Evolutionary conservation across 75 land plant genomes (phyloP), one percentile per base, ranked within the genome.

Genomic region (Selaginella tamariscina): DNA sequence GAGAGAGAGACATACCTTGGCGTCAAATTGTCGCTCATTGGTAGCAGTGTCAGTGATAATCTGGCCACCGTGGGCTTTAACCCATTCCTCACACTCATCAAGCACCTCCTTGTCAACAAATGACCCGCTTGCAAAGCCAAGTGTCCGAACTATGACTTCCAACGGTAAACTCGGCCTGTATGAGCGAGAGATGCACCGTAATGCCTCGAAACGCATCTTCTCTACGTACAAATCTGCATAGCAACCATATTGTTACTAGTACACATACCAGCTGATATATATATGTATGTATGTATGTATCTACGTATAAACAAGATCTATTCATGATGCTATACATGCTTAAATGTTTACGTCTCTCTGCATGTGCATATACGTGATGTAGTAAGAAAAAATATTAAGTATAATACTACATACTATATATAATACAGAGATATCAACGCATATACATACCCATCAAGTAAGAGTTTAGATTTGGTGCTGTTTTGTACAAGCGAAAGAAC

Each of bases 51-150:
- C 98, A 33, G 27, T 23, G 24, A 64, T 70, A 27, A 94, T 70
- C 32, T 75, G 72, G 30, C 85, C 91, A 39, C 98, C 98, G 68
- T 94, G 96, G 22, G 83, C 86, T 79, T 75, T 85, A 30, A 94
- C 78, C 98, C 98, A 94, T 59, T 94, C 88, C 32, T 82, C 88
- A 78, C 96, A 94, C 39, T 94, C 98, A 32, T 83, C 91, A 27
- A 87, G 54, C 31, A 84, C 83, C 32, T 84, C 82, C 15, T 56
- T 9, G 20, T 89, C 85, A 32, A 72, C 75, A 31, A 74, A 56
- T 0, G 55, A 0, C 15, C 23, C 29, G 32, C 66, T 69, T 0
- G 55, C 33, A 65, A 94, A 94, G 2, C 98, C 91, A 33, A 94
- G 63, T 57, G 79, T 77, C 18, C 80, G 76, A 27, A 88, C 79